Base-by-base conservation (phyloP, 2,329 filamentous ascomycete species). In the Bimuria novae-zelandiae region DNA sequence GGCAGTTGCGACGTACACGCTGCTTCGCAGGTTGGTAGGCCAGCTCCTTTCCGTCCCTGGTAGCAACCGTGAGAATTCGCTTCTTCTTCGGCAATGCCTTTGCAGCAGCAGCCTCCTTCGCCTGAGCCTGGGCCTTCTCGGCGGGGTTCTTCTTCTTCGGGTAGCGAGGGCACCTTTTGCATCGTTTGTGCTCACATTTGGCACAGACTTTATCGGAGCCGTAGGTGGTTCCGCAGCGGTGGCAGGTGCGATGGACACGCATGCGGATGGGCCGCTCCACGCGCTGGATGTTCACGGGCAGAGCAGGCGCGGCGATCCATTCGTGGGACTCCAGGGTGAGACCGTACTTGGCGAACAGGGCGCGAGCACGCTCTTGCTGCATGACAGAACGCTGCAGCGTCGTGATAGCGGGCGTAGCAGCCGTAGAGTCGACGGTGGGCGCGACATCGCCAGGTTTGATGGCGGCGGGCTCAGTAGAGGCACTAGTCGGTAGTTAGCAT, bases 181-280 rank as follows among this genome's bases (percentile, higher is more conserved):
- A 97, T 61, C 90, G 85, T 41, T 80, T 79, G 75, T 97, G 92
- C 62, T 89, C 82, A 77, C 92, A 97, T 61, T 84, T 84, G 59
- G 81, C 74, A 75, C 92, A 96, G 54, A 88, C 80, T 75, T 88
- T 91, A 64, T 87, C 84, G 17, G 82, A 74, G 51, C 88, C 87
- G 71, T 93, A 96, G 21, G 83, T 83, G 12, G 87, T 84, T 53
- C 86, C 83, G 77, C 92, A 97, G 61, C 84, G 82, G 75, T 96
- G 92, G 74, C 92, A 97, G 57, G 83, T 87, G 61, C 87, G 84
- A 71, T 89, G 88, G 48, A 92, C 84, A 49, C 89, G 85, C 83
- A 92, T 89, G 53, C 88, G 85, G 60, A 91, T 89, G 11, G 88
- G 83, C 77, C 89, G 91, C 71, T 90, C 86, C 49, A 89, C 82